A percentile compares a stretch with the other conserved stretches of the same genome.
Evolutionary conservation across 495 filamentous ascomycete species (phyloP).

Genomic region (Penicillium antarcticum): DNA sequence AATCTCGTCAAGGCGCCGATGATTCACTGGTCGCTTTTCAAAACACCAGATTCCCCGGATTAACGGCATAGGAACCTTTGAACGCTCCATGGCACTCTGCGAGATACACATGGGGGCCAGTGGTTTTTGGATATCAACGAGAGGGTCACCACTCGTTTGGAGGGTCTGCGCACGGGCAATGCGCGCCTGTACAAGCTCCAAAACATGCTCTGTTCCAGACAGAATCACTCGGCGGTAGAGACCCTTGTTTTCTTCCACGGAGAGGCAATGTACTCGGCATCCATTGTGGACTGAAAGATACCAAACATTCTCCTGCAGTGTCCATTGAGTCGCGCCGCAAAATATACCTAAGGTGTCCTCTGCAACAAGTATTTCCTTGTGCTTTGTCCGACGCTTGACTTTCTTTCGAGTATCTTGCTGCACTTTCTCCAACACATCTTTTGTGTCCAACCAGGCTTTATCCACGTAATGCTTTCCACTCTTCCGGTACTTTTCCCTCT

Average conservation of each 20-base stretch:
- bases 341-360: constrained; percentile 40
- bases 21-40: background rate
- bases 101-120: constrained; percentile 30
- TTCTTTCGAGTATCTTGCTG: constrained; percentile 11
- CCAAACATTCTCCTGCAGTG: constrained; percentile 38
- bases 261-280: constrained; percentile 37
- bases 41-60: constrained; percentile 35
- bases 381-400: constrained; percentile 8
- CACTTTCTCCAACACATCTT: constrained; percentile 21
- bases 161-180: constrained; percentile 20
- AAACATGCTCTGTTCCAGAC: constrained; percentile 29
- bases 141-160: constrained; percentile 28
- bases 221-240: constrained; percentile 33
- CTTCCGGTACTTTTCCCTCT: constrained; percentile 5
- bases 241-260: constrained; percentile 30
- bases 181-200: constrained; percentile 27
- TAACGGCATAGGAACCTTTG: constrained; percentile 20
- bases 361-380: constrained; percentile 32
- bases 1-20: constrained; percentile 11
- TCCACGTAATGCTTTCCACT: background rate
- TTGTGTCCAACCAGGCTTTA: constrained; percentile 24
- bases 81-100: constrained; percentile 12
- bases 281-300: constrained; percentile 34
- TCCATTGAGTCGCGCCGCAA: constrained; percentile 24
- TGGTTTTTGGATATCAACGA: constrained; percentile 30